Evolutionary conservation across 352 stramenopile species (phyloP), one percentile per base, ranked within the genome.

Genomic region (Globisporangium splendens): DNA sequence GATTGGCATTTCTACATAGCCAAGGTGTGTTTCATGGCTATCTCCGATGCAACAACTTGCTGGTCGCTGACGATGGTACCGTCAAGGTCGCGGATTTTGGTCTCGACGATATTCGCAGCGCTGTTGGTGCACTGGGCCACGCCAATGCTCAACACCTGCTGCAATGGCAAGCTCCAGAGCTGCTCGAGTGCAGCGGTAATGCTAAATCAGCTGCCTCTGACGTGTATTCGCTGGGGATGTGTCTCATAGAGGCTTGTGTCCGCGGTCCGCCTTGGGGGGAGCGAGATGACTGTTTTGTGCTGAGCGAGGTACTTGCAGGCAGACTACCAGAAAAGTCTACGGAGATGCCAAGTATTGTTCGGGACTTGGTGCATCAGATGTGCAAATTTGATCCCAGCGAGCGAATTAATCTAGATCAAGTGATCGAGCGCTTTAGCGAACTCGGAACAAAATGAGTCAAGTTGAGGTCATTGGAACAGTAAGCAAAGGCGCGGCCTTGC

Each of bases 1-100:
- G 55, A 7, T 24, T 61, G 47, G 13, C 48, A 28, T 61, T 49
- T 22, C 24, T 61, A 2, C 55, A 54, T 5, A 21, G 46, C 5
- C 46, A 20, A 1, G 46, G 46, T 1, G 39, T 61, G 8, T 44
- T 61, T 8, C 55, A 49, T 31, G 44, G 55, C 35, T 67, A 79
- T 50, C 43, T 79, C 8, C 77, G 75, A 21, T 58, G 62, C 18
- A 70, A 55, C 55, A 73, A 73, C n/a, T 56, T 73, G 3, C 43
- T 77, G 7, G 66, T 77, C 5, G 62, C 65, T 18, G 54, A 53
- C 17, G 69, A 74, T 52, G 52, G 59, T 2, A 50, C 48, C n/a
- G 59, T 60, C 7, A 73, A 77, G 50, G 35, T 73, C 21, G 67
- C 55, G 21, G 43, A 69, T 46, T 68, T 57, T 8, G 69, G 69